Evolutionary conservation across 2,329 filamentous ascomycete genomes (phyloP), one percentile per base, ranked within the genome.

Genomic region (Neonectria neomacrospora): DNA sequence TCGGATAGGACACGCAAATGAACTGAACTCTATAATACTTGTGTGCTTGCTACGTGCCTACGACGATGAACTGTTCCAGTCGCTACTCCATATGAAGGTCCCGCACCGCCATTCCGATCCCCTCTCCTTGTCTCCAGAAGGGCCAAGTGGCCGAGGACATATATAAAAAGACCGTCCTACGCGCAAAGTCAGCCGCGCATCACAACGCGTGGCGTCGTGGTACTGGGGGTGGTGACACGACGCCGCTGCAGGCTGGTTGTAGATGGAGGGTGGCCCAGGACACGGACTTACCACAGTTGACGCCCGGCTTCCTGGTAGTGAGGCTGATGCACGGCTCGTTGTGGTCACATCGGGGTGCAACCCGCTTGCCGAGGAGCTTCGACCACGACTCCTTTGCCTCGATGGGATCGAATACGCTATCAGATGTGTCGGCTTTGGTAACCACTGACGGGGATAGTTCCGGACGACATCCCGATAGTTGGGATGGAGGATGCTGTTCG

Each of bases 21-120:
- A 26, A 39, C 30, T 32, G 8, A 12, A 32, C 5, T 7, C 11
- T 32, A 12, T 12, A 32, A 32, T 12, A 32, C 23, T 32, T 32
- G 30, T 32, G 30, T 32, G 8, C 11, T 12, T 12, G 7, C 30
- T 32, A 32, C 30, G 8, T 32, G 30, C 30, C 32, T 16, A 34
- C 3, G 14, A 34, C 14, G 12, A 34, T 16, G 11, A 34, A 12
- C 48, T 32, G 5, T 76, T 85, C 86, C 86, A 88, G 66, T 88
- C 86, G 56, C 85, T 87, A 65, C 84, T 87, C 88, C 86, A 89
- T 32, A 90, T 93, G 71, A 97, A 97, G 0, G 93, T 97, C 2
- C 86, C 83, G 77, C 95, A 98, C 45, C 93, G 88, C 93, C 94
- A 97, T 74, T 96, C 85, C 0, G 93, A 94, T 2, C 90, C 91